Evolutionary conservation across 306 rosid species (phyloP).

Genomic region (Hylodesmum podocarpum): DNA sequence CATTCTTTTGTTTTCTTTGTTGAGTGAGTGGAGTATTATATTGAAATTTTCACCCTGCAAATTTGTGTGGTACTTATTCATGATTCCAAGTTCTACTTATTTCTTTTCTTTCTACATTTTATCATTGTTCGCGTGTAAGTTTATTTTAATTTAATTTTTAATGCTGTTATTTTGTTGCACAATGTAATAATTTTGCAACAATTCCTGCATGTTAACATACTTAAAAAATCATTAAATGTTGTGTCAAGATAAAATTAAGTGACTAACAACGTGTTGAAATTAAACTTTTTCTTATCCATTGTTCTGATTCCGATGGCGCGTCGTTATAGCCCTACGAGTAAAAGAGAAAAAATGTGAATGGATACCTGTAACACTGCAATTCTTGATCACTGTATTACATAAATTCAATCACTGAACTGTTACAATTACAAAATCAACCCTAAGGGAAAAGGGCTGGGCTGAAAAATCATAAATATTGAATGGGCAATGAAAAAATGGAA

Average conservation of each 20-base stretch:
- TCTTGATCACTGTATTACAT: conserved; percentile 32
- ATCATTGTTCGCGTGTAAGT: not conserved
- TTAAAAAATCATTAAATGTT: too few relatives aligned
- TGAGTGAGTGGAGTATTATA: not conserved
- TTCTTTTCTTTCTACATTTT: not conserved
- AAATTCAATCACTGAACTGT: conserved; percentile 39
- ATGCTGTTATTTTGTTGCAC: not conserved
- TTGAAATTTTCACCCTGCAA: not conserved
- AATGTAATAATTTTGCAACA: not conserved
- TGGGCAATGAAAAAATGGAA: conserved; percentile 50
- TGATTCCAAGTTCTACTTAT: not conserved
- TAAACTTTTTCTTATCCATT: not conserved
- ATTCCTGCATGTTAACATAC: not conserved
- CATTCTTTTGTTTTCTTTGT: not conserved
- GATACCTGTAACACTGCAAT: conserved; percentile 15
- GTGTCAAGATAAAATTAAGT: not conserved
- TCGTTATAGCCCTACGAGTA: not conserved
- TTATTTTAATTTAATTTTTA: not conserved
- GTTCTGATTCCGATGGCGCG: not conserved
- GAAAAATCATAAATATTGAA: conserved; percentile 65
- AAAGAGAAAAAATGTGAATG: conserved; percentile 5
- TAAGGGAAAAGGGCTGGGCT: conserved; percentile 31
- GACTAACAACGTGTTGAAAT: not conserved
- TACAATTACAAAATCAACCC: conserved; percentile 60
- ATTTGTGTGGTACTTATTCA: not conserved